Evolutionary conservation across 768 basidiomycete genomes (phyloP).

Genomic region (Kwoniella mangroviensis): DNA sequence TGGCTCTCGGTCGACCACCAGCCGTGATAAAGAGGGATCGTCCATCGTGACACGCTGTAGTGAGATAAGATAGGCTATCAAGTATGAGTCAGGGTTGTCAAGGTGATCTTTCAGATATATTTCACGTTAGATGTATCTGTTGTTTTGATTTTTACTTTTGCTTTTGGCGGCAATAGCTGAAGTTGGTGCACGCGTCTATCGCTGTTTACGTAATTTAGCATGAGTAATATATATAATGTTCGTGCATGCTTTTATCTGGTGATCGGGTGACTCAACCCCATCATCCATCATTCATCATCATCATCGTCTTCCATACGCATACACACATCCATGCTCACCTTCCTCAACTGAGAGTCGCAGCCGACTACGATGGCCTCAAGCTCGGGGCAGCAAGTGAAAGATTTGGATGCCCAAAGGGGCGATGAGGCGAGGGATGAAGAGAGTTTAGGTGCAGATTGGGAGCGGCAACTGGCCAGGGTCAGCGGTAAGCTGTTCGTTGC

Average conservation of each 20-base stretch:
- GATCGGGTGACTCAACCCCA: constrained; percentile 1
- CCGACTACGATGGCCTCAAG: too few species aligned
- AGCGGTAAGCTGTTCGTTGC: constrained; percentile 12
- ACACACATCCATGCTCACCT: background rate
- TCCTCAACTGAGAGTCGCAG: too few species aligned
- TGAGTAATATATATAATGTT: background rate
- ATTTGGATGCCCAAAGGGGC: background rate
- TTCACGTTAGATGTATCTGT: background rate
- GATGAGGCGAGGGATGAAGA: background rate
- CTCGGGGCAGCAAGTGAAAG: background rate
- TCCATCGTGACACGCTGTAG: too few species aligned
- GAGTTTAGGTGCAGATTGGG: constrained; percentile 6
- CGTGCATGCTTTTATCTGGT: background rate
- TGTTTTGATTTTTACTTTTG: constrained; percentile 4
- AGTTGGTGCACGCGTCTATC: background rate
- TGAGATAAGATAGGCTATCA: background rate
- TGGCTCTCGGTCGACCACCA: constrained; percentile 66
- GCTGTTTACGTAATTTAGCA: background rate
- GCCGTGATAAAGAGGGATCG: constrained; percentile 35
- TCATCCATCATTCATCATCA: background rate
- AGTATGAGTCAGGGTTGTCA: background rate
- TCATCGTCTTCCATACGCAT: background rate
- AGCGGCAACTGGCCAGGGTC: constrained; percentile 17
- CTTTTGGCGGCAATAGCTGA: background rate
- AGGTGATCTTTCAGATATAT: too few species aligned